These are phyloP conservation scores for Cystobasidium slooffiae DNA, from an alignment of 1,284 basidiomycete genomes.

Conservation along the genomic window DNA sequence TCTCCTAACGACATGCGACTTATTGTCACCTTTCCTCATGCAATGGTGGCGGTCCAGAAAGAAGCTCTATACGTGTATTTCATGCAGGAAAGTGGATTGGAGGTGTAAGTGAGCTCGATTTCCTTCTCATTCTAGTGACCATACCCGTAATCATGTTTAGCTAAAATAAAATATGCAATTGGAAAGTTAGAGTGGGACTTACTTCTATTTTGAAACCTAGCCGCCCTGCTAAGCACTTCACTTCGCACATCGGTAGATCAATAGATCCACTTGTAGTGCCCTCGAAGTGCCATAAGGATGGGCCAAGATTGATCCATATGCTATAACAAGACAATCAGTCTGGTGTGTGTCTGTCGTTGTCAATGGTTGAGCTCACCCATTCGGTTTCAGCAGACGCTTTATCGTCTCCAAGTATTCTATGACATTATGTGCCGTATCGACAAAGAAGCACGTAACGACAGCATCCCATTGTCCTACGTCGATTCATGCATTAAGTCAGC, in stretches of 20 bases:
- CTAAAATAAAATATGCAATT: conserved; percentile 19
- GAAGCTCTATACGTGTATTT: conserved; percentile 77
- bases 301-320: conserved; percentile 89
- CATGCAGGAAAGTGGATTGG: conserved; percentile 81
- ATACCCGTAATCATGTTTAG: neutral
- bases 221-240: conserved; percentile 72
- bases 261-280: conserved; percentile 81
- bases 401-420: conserved; percentile 86
- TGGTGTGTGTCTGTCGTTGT: neutral
- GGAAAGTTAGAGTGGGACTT: conserved; percentile 53
- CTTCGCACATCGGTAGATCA: conserved; percentile 85
- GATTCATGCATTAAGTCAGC: no score
- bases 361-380: conserved; percentile 60
- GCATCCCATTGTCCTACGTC: conserved; percentile 76
- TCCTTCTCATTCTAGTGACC: conserved; percentile 69
- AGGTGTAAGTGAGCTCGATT: conserved; percentile 85
- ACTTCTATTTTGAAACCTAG: conserved; percentile 85
- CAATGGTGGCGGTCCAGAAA: conserved; percentile 53
- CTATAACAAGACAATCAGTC: neutral
- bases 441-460: conserved; percentile 94
- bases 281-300: conserved; percentile 94
- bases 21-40: neutral
- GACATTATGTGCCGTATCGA: conserved; percentile 92
- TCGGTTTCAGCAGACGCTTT: conserved; percentile 74
- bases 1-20: neutral